Conservation (phyloP, 106 monocot species). For the Allium fistulosum region DNA sequence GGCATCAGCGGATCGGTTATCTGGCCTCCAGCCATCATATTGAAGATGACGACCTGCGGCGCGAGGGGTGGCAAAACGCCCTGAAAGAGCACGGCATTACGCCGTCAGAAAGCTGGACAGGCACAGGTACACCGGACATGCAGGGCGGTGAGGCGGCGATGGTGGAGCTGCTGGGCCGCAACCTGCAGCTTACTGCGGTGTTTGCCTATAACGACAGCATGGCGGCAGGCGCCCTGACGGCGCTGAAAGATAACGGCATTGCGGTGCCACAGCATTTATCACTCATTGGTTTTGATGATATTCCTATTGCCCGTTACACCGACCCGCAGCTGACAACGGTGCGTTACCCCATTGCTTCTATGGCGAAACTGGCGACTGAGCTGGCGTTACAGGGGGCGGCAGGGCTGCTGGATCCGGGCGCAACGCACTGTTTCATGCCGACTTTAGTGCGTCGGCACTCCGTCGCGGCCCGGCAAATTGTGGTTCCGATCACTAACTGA, state of each 20-base stretch:
- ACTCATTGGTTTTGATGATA: neutral
- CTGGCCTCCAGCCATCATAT: neutral
- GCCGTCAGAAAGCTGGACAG: neutral
- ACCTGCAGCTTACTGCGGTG: neutral
- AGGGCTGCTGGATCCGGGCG: too few relatives aligned
- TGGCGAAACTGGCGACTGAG: too few relatives aligned
- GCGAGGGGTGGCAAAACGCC: neutral
- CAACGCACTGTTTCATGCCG: too few relatives aligned
- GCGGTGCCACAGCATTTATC: neutral
- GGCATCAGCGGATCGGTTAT: neutral
- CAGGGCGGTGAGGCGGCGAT: neutral
- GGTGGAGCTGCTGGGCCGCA: neutral
- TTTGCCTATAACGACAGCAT: neutral
- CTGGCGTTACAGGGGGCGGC: too few relatives aligned
- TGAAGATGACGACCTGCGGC: neutral
- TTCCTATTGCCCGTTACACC: neutral
- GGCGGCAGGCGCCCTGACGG: neutral
- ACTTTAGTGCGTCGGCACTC: too few relatives aligned
- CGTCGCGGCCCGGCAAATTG: too few relatives aligned
- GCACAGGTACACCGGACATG: neutral
- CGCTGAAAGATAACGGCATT: neutral
- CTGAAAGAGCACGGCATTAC: neutral
- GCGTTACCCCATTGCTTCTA: neutral
- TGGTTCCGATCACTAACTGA: too few relatives aligned
- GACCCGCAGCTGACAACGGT: neutral